Evolutionary conservation across 345 rosid species (phyloP).

Genomic region (Gossypium anomalum): DNA sequence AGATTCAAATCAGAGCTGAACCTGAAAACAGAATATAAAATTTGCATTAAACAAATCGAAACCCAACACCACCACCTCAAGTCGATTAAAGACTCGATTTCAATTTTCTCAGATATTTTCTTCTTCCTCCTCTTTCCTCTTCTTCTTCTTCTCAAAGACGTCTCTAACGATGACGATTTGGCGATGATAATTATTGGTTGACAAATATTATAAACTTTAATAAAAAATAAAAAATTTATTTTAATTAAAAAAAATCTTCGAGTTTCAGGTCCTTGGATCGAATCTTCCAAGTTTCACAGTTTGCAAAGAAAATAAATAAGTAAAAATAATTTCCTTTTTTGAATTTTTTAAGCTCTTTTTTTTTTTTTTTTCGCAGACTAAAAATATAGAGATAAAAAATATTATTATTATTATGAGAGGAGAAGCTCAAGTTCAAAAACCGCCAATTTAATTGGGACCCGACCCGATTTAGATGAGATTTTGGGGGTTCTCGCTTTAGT

Average conservation of each 20-base stretch:
- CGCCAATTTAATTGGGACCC: slow-evolving; percentile 14
- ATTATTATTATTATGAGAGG: not conserved
- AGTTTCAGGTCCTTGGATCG: slow-evolving; percentile 19
- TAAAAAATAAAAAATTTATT: not conserved
- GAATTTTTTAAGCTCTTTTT: not conserved
- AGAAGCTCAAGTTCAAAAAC: not conserved
- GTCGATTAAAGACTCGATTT: not conserved
- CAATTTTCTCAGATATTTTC: not conserved
- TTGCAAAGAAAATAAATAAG: not conserved
- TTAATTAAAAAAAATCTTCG: not conserved
- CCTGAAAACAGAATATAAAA: not conserved
- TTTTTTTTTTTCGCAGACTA: not conserved
- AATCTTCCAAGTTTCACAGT: slow-evolving; percentile 27
- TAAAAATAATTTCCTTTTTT: not conserved
- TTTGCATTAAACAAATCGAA: not conserved
- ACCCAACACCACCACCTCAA: slow-evolving; percentile 2
- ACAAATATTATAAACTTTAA: slow-evolving; percentile 3
- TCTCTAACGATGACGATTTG: slow-evolving; percentile 19
- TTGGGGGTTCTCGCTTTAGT: not conserved
- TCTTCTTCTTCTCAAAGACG: not conserved
- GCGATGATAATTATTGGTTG: slow-evolving; percentile 18
- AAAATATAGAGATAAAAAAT: not conserved
- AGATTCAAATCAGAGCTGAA: slow-evolving; percentile 13
- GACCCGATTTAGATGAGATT: not conserved
- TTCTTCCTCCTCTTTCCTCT: not conserved